Conservation (phyloP, 176 grass and related monocot genomes). For the Zoysia pacifica region DNA sequence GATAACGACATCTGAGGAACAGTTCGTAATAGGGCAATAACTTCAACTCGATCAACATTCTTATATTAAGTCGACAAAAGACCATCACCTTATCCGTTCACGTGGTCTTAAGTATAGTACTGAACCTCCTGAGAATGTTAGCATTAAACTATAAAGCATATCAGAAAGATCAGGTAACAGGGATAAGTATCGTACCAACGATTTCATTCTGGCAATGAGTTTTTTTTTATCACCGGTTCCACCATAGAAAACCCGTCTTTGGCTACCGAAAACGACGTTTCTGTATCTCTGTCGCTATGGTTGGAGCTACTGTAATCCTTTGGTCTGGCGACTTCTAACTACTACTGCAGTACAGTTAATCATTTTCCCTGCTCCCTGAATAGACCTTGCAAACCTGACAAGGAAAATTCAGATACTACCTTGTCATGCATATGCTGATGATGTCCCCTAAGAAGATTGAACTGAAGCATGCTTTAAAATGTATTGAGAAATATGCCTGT, state of each 20-base stretch:
- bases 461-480: background rate
- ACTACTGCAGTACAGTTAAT: slow-evolving; percentile 8
- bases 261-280: slow-evolving; percentile 31
- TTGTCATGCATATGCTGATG: slow-evolving; percentile 15
- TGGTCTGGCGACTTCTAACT: slow-evolving; percentile 3
- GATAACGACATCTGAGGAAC: no score
- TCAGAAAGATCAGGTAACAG: no score
- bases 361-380: slow-evolving; percentile 29
- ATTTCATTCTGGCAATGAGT: no score
- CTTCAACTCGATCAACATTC: no score
- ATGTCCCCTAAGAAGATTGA: no score
- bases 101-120: no score
- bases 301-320: background rate
- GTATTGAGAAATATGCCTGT: background rate
- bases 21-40: no score
- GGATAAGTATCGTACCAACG: no score
- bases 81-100: no score
- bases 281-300: slow-evolving; percentile 33
- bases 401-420: background rate
- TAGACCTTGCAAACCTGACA: slow-evolving; percentile 15
- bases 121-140: no score
- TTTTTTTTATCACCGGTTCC: slow-evolving; percentile 24
- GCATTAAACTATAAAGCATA: no score
- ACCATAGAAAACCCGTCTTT: slow-evolving; percentile 25
- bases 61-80: no score